phyloP scores from a whole-genome alignment of 1,139 yeast species.

The Candida glucosophila region DNA sequence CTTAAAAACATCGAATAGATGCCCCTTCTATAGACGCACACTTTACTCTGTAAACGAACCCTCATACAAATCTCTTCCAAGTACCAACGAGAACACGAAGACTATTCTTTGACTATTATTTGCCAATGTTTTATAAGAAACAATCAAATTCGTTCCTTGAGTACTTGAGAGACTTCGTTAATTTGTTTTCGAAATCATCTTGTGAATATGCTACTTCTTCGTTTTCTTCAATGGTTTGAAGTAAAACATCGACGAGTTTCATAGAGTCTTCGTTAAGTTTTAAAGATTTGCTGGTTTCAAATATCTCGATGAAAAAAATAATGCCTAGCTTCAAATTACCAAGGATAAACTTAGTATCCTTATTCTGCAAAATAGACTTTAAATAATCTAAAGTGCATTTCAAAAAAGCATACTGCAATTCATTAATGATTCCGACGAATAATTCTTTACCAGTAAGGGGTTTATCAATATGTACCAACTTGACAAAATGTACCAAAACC shows the following conservation, averaged over 20 bases:
- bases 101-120: too few species aligned
- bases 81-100: too few species aligned
- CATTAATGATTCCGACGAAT: conserved; percentile 29
- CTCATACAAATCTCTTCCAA: too few species aligned
- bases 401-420: conserved; percentile 29
- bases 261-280: conserved; percentile 29
- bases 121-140: too few species aligned
- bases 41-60: too few species aligned
- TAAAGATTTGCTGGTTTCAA: conserved; percentile 28
- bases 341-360: conserved; percentile 8
- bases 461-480: conserved; percentile 30
- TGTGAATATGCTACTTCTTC: too few species aligned
- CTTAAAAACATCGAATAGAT: too few species aligned
- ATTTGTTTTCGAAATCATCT: conserved; percentile 19
- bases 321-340: conserved; percentile 28
- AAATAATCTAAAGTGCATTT: conserved; percentile 26
- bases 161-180: conserved; percentile 21
- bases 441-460: conserved; percentile 34
- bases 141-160: conserved; percentile 26
- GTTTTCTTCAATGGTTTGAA: too few species aligned
- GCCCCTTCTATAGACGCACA: too few species aligned
- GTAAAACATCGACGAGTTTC: conserved; percentile 25
- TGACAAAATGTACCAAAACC: conserved; percentile 34
- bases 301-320: conserved; percentile 32
- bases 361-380: conserved; percentile 14